Conservation (phyloP, 306 rosid genomes). For the Prunus davidiana region DNA sequence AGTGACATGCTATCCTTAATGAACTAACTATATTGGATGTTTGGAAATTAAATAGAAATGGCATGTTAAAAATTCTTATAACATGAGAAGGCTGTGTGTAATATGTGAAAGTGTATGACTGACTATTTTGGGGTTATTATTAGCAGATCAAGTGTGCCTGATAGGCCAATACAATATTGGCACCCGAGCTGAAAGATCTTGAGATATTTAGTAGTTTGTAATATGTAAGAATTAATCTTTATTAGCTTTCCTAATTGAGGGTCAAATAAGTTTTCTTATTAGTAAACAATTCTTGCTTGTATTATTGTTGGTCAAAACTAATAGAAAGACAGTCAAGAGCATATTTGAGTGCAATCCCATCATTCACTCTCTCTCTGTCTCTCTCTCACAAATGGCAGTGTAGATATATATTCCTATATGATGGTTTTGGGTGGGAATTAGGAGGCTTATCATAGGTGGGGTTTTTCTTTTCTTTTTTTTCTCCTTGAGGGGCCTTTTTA, state of each 20-base stretch:
- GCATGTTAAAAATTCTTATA: no score
- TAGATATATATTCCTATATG: conserved; percentile 30
- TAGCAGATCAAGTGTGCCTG: no score
- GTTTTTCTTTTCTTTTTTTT: neutral
- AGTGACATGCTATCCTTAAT: neutral
- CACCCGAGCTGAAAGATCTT: neutral
- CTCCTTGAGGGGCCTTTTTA: conserved; percentile 9
- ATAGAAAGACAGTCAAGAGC: conserved; percentile 49
- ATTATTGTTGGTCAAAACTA: conserved; percentile 51
- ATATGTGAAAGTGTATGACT: no score
- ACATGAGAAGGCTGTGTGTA: no score
- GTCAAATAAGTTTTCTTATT: conserved; percentile 31
- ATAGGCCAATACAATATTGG: no score
- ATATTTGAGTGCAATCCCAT: conserved; percentile 66
- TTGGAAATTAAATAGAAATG: neutral
- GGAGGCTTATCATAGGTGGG: conserved; percentile 23
- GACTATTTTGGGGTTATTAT: no score
- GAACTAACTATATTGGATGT: neutral
- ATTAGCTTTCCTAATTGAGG: conserved; percentile 27
- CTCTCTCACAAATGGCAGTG: conserved; percentile 26
- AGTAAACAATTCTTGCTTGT: conserved; percentile 23
- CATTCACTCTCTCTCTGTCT: conserved; percentile 34
- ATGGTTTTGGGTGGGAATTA: conserved; percentile 22
- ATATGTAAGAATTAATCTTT: neutral
- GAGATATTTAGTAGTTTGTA: neutral